These are phyloP conservation scores for Pyracantha coccinea DNA, from an alignment of 331 rosid genomes.

Conservation along the genomic window DNA sequence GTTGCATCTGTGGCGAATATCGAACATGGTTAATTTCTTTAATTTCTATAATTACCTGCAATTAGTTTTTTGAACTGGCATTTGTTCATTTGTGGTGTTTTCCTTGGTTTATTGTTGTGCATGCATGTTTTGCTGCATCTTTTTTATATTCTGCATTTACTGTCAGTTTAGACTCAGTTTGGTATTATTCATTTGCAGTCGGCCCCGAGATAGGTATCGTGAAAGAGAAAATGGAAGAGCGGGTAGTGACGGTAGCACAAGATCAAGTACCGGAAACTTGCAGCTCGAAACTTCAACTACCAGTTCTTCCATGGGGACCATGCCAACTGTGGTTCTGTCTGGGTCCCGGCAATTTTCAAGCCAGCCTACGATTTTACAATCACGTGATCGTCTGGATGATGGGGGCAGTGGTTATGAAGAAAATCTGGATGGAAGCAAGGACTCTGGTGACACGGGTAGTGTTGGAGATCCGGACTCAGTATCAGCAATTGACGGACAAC, in stretches of 20 bases:
- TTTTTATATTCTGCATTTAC: not conserved
- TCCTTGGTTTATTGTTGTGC: not conserved
- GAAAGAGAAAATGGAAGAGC: constrained; percentile 90
- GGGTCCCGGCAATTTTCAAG: constrained; percentile 65
- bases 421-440: constrained; percentile 84
- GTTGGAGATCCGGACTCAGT: constrained; percentile 74
- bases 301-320: constrained; percentile 37
- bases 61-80: no score
- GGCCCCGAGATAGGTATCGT: constrained; percentile 85
- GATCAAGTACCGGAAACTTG: constrained; percentile 43
- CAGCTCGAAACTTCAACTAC: constrained; percentile 56
- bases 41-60: not conserved
- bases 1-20: not conserved
- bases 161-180: not conserved
- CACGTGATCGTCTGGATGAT: constrained; percentile 81
- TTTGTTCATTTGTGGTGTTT: not conserved
- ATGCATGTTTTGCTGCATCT: not conserved
- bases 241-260: constrained; percentile 58
- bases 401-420: constrained; percentile 70
- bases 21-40: not conserved
- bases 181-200: constrained; percentile 35
- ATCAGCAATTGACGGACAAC: constrained; percentile 71
- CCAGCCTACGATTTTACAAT: constrained; percentile 78
- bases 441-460: constrained; percentile 83
- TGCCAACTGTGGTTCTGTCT: constrained; percentile 67